Percentiles rank a stretch among this genome's conserved stretches.
Conservation (phyloP, 495 filamentous ascomycete species). For the Penicillium cosmopolitanum region DNA sequence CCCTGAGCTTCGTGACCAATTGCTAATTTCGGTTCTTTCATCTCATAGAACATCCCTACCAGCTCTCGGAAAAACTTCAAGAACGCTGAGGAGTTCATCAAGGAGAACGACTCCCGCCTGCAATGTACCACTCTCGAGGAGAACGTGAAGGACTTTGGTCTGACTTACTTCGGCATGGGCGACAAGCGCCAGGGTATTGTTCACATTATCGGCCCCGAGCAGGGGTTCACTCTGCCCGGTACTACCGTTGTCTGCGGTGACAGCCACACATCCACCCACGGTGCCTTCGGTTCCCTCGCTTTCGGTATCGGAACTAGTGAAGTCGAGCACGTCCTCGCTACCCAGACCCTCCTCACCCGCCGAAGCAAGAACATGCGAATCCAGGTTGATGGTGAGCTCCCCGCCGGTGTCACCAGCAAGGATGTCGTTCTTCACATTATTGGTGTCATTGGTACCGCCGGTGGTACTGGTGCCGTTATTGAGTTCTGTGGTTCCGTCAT, state of each 20-base stretch:
- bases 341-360: slow-evolving; percentile 91
- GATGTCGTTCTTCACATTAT: slow-evolving; percentile 95
- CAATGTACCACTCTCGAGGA: slow-evolving; percentile 96
- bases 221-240: slow-evolving; percentile 96
- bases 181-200: slow-evolving; percentile 98
- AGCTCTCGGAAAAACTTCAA: slow-evolving; percentile 87
- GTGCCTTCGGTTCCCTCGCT: slow-evolving; percentile 92
- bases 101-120: slow-evolving; percentile 88
- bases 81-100: slow-evolving; percentile 81
- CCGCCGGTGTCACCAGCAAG: slow-evolving; percentile 93
- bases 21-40: neutral
- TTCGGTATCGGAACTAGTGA: slow-evolving; percentile 98
- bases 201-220: slow-evolving; percentile 98
- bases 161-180: slow-evolving; percentile 96
- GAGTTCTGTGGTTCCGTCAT: slow-evolving; percentile 97
- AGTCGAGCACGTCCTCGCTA: slow-evolving; percentile 97
- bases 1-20: neutral
- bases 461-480: slow-evolving; percentile 92
- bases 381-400: slow-evolving; percentile 87
- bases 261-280: slow-evolving; percentile 96
- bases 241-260: slow-evolving; percentile 98
- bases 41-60: slow-evolving; percentile 80
- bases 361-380: slow-evolving; percentile 98
- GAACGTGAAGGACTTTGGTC: slow-evolving; percentile 93
- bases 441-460: slow-evolving; percentile 92